Evolutionary conservation across 768 basidiomycete species (phyloP).

Genomic region (Trametes cubensis): DNA sequence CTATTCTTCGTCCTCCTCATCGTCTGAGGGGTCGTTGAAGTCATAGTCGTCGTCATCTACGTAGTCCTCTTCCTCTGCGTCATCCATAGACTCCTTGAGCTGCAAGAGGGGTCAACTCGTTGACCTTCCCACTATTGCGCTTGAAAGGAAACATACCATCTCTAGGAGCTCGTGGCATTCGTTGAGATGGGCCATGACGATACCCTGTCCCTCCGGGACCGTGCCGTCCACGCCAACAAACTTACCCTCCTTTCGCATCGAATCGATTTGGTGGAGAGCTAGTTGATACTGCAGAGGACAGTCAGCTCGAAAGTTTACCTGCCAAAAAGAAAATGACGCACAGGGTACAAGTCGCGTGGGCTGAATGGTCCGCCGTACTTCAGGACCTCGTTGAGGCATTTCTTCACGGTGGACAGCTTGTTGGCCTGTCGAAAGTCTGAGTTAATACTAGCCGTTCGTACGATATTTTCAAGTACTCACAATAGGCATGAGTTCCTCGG

Average conservation of each 20-base stretch:
- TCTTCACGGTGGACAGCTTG: conserved; percentile 95
- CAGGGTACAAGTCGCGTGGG: conserved; percentile 91
- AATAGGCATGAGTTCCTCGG: conserved; percentile 96
- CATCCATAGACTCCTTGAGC: conserved; percentile 86
- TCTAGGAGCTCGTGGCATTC: conserved; percentile 96
- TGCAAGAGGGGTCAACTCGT: conserved; percentile 30
- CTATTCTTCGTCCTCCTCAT: conserved; percentile 18
- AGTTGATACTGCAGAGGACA: conserved; percentile 73
- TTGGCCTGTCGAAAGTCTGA: conserved; percentile 65
- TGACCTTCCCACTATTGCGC: not conserved
- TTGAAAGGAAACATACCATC: conserved; percentile 60
- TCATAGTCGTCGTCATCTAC: conserved; percentile 31
- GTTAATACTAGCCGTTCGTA: conserved; percentile 1
- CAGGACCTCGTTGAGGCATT: conserved; percentile 92
- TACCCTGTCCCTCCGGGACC: conserved; percentile 95
- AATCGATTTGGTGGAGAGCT: conserved; percentile 93
- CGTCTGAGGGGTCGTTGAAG: conserved; percentile 18
- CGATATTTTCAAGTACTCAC: conserved; percentile 47
- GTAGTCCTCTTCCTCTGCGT: conserved; percentile 52
- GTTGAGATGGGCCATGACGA: conserved; percentile 92
- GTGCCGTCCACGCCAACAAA: conserved; percentile 87
- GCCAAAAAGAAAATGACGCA: conserved; percentile 39
- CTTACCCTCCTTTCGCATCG: conserved; percentile 89
- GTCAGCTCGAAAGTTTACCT: conserved; percentile 6
- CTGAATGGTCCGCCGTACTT: conserved; percentile 95